Conservation (phyloP, 2,329 filamentous ascomycete genomes). For the Pseudogymnoascus sp. region DNA sequence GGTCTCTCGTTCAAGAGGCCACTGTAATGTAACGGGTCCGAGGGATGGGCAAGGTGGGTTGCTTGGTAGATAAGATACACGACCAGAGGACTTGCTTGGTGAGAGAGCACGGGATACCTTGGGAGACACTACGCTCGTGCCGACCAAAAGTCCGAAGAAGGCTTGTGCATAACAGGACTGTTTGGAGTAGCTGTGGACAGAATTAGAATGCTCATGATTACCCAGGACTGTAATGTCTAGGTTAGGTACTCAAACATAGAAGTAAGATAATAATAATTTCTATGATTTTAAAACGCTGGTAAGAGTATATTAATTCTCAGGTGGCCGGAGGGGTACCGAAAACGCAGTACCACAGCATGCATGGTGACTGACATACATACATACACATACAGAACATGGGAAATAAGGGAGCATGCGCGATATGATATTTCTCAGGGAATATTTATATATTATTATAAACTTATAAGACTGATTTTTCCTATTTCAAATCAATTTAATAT, state of each 20-base stretch:
- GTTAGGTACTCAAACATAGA: not conserved
- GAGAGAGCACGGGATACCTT: slow-evolving; percentile 6
- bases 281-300: not conserved
- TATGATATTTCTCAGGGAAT: not conserved
- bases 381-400: not conserved
- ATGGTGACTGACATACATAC: not conserved
- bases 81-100: not conserved
- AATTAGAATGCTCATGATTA: not conserved
- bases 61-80: not conserved
- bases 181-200: not conserved
- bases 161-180: not conserved
- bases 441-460: not conserved
- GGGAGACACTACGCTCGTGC: slow-evolving; percentile 2
- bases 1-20: not conserved
- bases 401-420: not conserved
- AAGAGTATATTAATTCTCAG: not conserved
- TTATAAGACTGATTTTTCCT: not conserved
- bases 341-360: not conserved
- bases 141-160: not conserved
- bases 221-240: not conserved
- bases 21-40: not conserved
- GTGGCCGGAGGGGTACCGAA: not conserved
- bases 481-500: not conserved
- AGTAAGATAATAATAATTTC: not conserved
- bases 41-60: not conserved